phyloP scores from a whole-genome alignment of 768 basidiomycete species.

The Suillus decipiens region DNA sequence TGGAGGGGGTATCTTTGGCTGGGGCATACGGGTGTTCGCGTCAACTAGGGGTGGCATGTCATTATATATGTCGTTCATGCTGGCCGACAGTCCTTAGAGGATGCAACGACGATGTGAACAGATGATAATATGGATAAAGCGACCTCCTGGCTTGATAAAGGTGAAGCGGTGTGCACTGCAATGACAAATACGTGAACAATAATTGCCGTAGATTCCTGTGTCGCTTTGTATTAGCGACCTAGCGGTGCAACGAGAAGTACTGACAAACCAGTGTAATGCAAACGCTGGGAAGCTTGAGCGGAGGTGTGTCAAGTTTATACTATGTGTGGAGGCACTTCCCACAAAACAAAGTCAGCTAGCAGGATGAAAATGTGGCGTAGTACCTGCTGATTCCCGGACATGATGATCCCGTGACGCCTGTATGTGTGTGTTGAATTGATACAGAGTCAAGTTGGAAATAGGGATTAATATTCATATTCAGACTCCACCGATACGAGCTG shows the following conservation, averaged over 20 bases:
- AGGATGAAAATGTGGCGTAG: neutral
- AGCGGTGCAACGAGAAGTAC: neutral
- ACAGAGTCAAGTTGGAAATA: neutral
- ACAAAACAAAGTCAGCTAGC: neutral
- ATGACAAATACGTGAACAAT: neutral
- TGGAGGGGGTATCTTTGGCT: conserved; percentile 28
- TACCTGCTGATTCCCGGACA: neutral
- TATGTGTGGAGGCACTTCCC: neutral
- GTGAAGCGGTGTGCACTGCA: neutral
- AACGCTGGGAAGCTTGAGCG: neutral
- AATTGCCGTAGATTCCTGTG: neutral
- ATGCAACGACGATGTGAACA: conserved; percentile 19
- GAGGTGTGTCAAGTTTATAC: neutral
- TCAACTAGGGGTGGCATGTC: conserved; percentile 33
- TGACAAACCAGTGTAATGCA: neutral
- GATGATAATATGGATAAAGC: neutral
- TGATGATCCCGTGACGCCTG: neutral
- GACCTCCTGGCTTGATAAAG: neutral
- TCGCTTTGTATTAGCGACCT: neutral
- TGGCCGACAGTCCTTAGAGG: conserved; percentile 17
- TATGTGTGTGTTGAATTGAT: neutral
- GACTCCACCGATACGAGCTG: neutral
- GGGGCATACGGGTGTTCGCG: conserved; percentile 8
- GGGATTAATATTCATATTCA: no score
- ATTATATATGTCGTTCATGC: conserved; percentile 17